Base-by-base conservation (phyloP, 108 stramenopile genomes). In the Hondaea fermentalgiana region DNA sequence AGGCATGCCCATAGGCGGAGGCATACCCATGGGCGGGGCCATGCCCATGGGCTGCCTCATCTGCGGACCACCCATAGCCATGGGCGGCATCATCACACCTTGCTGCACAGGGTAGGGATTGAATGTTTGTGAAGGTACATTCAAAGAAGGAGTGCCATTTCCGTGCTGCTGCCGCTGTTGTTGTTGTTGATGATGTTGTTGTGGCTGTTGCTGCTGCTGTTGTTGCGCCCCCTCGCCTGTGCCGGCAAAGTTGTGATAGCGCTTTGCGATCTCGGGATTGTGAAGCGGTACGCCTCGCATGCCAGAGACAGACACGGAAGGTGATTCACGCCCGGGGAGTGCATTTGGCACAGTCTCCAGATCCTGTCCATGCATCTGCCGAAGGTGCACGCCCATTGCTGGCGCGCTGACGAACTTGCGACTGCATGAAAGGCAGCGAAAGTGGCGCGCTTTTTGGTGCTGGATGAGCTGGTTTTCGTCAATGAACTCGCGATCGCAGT, bases 361-460 rank as follows among this genome's bases (percentile, higher is more conserved):
- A 8, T 83, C 76, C 76, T 53, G 45, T 6, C 28, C 49, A 23
- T 83, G 76, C 76, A 83, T 83, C 51, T 83, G 76, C 76, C 49
- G 44, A 8, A 83, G 19, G 51, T 83, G 76, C n/a, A 83, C 76
- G 49, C 76, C 51, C 76, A 83, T 83, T 0, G 49, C 76, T 6
- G 76, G 76, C 49, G 76, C 76, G 51, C 76, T 83, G 19, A 83
- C 49, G 76, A 83, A 83, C 28, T 83, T 83, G 45, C 76, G 45
- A 6, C 25, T 83, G 51, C 76, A 83, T 12, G 45, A 12, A 17
- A 53, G 51, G 76, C 88, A 88, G 49, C 72, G 64, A 3, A 88
- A 88, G 72, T 88, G 88, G 23, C 45, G 25, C 21, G 23, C 59
- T 47, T 88, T 88, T 23, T 88, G 88, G 88, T 88, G 88, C 88